A percentile compares a stretch with the other conserved stretches of the same genome.
Evolutionary conservation across 768 basidiomycete genomes (phyloP).

Genomic region (Ramaria sp.): DNA sequence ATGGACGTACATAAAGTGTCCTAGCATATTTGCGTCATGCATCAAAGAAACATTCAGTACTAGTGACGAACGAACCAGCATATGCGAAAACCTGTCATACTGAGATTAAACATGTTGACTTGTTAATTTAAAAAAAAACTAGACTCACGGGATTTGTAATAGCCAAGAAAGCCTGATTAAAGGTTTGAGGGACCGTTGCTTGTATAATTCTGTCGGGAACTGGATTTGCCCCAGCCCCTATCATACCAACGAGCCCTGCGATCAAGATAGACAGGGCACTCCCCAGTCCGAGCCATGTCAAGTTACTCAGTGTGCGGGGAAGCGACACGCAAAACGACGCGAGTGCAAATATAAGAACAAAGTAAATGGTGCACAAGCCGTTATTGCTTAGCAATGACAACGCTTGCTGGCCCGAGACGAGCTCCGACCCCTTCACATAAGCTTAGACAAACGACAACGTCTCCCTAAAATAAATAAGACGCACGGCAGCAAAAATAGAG

Average conservation of each 20-base stretch:
- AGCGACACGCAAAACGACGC: slow-evolving; percentile 32
- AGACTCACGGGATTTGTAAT: slow-evolving; percentile 39
- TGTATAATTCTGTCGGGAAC: slow-evolving; percentile 28
- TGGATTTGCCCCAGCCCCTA: slow-evolving; percentile 37
- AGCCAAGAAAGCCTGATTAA: slow-evolving; percentile 39
- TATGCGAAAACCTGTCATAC: slow-evolving; percentile 34
- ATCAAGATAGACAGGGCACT: slow-evolving; percentile 32
- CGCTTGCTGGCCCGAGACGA: slow-evolving; percentile 43
- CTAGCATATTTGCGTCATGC: slow-evolving; percentile 16
- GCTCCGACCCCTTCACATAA: slow-evolving; percentile 29
- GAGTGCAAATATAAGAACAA: slow-evolving; percentile 35
- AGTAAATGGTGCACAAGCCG: slow-evolving; percentile 33
- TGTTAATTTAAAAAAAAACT: background rate
- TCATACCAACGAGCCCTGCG: slow-evolving; percentile 40
- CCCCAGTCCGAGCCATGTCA: slow-evolving; percentile 36
- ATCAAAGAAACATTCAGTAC: background rate
- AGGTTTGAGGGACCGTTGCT: slow-evolving; percentile 27
- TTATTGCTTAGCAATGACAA: slow-evolving; percentile 36
- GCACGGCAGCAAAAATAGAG: slow-evolving; percentile 35
- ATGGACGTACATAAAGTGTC: slow-evolving; percentile 37
- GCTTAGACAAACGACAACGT: background rate
- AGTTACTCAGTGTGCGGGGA: slow-evolving; percentile 34
- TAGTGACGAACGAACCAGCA: slow-evolving; percentile 25
- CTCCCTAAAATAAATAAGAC: slow-evolving; percentile 11
- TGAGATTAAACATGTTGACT: background rate